These are phyloP conservation scores for Septoria linicola DNA, from an alignment of 2,329 filamentous ascomycete genomes.

Conservation along the genomic window DNA sequence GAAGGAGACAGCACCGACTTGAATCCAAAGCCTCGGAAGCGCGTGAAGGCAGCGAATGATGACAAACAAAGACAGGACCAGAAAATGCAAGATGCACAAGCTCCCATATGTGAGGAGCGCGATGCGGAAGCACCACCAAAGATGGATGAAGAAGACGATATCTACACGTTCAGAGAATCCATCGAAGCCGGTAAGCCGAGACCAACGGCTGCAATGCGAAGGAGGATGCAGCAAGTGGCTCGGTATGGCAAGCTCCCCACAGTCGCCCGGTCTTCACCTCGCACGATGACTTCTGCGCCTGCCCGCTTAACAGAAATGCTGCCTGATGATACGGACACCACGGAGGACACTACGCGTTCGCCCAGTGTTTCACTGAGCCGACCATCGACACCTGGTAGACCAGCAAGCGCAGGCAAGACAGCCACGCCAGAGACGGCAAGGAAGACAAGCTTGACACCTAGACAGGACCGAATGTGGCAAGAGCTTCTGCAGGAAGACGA, in stretches of 20 bases:
- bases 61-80: conserved; percentile 11
- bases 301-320: conserved; percentile 35
- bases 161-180: conserved; percentile 28
- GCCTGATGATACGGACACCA: conserved; percentile 24
- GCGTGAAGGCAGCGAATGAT: conserved; percentile 7
- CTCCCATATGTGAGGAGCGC: conserved; percentile 5
- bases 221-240: conserved; percentile 1
- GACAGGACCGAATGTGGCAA: conserved; percentile 36
- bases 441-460: conserved; percentile 32
- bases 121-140: neutral
- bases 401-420: conserved; percentile 7
- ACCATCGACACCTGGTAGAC: conserved; percentile 26
- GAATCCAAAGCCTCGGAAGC: conserved; percentile 21
- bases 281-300: conserved; percentile 34
- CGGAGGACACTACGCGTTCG: conserved; percentile 23
- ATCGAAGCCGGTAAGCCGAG: conserved; percentile 10
- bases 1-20: conserved; percentile 8
- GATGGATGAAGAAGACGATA: conserved; percentile 6
- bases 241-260: conserved; percentile 22
- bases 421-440: conserved; percentile 21
- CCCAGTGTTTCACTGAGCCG: conserved; percentile 22
- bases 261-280: conserved; percentile 19
- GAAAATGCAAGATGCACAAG: conserved; percentile 17
- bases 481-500: conserved; percentile 29
- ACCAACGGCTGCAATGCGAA: neutral